phyloP scores from a whole-genome alignment of 768 basidiomycete species.

The Glaciozyma antarctica region DNA sequence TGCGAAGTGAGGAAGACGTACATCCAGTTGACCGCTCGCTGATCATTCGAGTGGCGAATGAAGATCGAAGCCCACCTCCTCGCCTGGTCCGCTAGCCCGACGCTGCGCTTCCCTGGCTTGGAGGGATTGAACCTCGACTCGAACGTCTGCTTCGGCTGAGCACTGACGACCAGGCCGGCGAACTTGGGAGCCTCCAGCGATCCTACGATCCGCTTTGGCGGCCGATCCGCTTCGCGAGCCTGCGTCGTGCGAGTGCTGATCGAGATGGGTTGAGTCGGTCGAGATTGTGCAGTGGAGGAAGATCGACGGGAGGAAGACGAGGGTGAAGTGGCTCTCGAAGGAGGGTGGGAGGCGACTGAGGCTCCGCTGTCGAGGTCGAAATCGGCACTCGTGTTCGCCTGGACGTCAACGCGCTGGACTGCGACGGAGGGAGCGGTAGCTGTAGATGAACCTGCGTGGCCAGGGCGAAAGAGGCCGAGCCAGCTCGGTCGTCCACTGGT shows the following conservation, averaged over 20 bases:
- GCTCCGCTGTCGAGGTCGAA: constrained; percentile 6
- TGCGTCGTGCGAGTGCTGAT: constrained; percentile 6
- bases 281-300: neutral
- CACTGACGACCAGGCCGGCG: too few relatives aligned
- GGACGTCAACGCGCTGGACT: constrained; percentile 19
- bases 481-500: neutral
- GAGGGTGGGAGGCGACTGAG: neutral
- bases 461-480: neutral
- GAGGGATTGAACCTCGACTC: constrained; percentile 21
- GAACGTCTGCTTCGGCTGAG: neutral
- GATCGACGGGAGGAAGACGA: neutral
- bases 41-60: constrained; percentile 56
- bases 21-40: constrained; percentile 80
- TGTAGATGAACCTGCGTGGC: neutral
- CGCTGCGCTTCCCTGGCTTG: constrained; percentile 29
- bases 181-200: neutral
- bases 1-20: constrained; percentile 47
- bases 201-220: neutral
- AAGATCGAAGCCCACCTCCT: constrained; percentile 83
- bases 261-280: constrained; percentile 22
- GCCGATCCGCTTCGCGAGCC: neutral
- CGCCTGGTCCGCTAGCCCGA: constrained; percentile 43
- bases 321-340: neutral
- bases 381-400: constrained; percentile 13
- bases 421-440: constrained; percentile 3